Evolutionary conservation across 2,329 filamentous ascomycete genomes (phyloP), one percentile per base, ranked within the genome.

Genomic region (Fusarium phyllophilum): DNA sequence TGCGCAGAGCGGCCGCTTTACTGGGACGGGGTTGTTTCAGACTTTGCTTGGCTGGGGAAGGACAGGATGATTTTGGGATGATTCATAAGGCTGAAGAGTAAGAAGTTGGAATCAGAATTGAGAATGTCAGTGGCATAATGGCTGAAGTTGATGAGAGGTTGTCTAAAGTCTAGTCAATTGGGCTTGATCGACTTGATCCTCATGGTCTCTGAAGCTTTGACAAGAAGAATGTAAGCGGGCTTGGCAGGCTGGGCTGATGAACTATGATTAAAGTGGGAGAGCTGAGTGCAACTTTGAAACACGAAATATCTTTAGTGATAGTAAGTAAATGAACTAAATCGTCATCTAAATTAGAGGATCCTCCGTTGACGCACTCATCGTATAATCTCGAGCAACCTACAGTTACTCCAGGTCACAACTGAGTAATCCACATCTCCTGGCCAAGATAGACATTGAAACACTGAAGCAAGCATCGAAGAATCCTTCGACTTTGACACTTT

Each of bases 401-500:
- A 26, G 33, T 17, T 8, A 36, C 48, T 44, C 11, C 17, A 45
- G n/a, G 62, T 14, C 8, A n/a, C 24, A 39, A 9, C 4, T 26
- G 33, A 29, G 62, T 11, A 15, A 24, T 55, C 42, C 17, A 38
- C 31, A 31, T 42, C 29, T 61, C 54, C 31, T 17, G 33, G 13
- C 15, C 14, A 31, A 42, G 55, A 29, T 38, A 41, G 24, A 52
- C 39, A 44, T 31, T 46, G 38, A 66, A 54, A n/a, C 17, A 60
- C 44, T 51, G 54, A 55, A 70, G 54, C 41, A 66, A 46, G 51
- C 42, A 48, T 44, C 39, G 20, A 55, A 42, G 56, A 41, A 67
- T 33, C 66, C 51, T 62, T 69, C 45, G 44, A 71, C 34, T 71
- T 46, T 20, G 34, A 48, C 62, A 72, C 41, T 72, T 69, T 70